phyloP scores from a whole-genome alignment of 441 rosid species.

The Manihot esculenta region DNA sequence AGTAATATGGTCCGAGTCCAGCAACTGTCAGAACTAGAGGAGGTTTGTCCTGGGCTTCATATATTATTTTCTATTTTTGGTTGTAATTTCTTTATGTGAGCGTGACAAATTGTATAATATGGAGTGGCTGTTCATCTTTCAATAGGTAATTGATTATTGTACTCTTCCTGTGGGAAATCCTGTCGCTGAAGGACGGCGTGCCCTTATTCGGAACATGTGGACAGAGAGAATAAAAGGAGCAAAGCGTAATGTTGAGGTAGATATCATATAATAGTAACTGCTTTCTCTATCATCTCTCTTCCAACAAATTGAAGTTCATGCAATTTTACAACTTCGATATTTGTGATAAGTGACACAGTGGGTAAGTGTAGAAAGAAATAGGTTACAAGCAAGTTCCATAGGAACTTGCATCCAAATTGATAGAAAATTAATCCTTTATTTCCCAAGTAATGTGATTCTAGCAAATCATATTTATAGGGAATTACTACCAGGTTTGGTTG shows the following conservation, averaged over 20 bases:
- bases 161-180: slow-evolving; percentile 83
- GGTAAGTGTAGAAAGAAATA: too few relatives aligned
- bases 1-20: slow-evolving; percentile 98
- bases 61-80: slow-evolving; percentile 12
- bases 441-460: too few relatives aligned
- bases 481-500: too few relatives aligned
- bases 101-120: background rate
- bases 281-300: background rate
- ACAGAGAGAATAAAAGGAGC: slow-evolving; percentile 96
- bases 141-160: slow-evolving; percentile 93
- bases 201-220: slow-evolving; percentile 99
- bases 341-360: background rate
- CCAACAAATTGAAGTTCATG: slow-evolving; percentile 1
- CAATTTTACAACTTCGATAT: background rate
- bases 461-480: too few relatives aligned
- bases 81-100: slow-evolving; percentile 16
- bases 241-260: slow-evolving; percentile 98
- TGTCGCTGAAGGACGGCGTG: slow-evolving; percentile 86
- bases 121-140: slow-evolving; percentile 5
- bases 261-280: background rate
- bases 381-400: too few relatives aligned
- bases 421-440: too few relatives aligned
- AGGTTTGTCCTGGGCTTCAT: slow-evolving; percentile 49
- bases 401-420: too few relatives aligned
- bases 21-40: slow-evolving; percentile 96